phyloP scores from a whole-genome alignment of 352 stramenopile genomes.

The Phytophthora citrophthora region DNA sequence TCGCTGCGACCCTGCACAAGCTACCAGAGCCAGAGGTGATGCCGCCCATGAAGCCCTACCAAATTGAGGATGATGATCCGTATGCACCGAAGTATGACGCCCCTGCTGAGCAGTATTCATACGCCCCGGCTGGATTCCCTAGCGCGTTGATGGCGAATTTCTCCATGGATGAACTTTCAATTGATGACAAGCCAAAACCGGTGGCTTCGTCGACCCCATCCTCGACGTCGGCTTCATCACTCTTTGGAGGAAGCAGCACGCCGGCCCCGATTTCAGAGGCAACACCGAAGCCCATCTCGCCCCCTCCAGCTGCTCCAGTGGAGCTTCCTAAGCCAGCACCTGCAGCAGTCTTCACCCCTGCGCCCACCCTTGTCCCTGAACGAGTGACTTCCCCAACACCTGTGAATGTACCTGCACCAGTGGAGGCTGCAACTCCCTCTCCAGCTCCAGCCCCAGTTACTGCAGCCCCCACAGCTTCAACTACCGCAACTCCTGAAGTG shows the following conservation, averaged over 20 bases:
- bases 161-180: conserved; percentile 49
- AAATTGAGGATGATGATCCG: conserved; percentile 42
- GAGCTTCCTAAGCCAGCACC: conserved; percentile 15
- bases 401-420: conserved; percentile 13
- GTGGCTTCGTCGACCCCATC: conserved; percentile 15
- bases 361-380: conserved; percentile 16
- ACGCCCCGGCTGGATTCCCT: conserved; percentile 35
- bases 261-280: conserved; percentile 13
- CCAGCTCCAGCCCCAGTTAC: not conserved
- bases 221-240: conserved; percentile 25
- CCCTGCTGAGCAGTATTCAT: conserved; percentile 7
- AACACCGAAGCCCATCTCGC: conserved; percentile 10
- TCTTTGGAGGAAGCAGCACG: conserved; percentile 35
- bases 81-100: conserved; percentile 30
- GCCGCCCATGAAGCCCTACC: conserved; percentile 44
- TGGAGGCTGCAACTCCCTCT: conserved; percentile 1
- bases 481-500: not conserved
- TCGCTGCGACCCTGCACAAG: conserved; percentile 21
- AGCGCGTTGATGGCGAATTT: conserved; percentile 49
- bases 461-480: not conserved
- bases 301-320: conserved; percentile 12
- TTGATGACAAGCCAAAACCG: conserved; percentile 36
- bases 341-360: conserved; percentile 7
- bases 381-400: conserved; percentile 1
- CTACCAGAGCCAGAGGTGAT: conserved; percentile 33